Percentiles rank a stretch among this genome's conserved stretches.
phyloP scores from a whole-genome alignment of 345 rosid species.

The Laguncularia racemosa region DNA sequence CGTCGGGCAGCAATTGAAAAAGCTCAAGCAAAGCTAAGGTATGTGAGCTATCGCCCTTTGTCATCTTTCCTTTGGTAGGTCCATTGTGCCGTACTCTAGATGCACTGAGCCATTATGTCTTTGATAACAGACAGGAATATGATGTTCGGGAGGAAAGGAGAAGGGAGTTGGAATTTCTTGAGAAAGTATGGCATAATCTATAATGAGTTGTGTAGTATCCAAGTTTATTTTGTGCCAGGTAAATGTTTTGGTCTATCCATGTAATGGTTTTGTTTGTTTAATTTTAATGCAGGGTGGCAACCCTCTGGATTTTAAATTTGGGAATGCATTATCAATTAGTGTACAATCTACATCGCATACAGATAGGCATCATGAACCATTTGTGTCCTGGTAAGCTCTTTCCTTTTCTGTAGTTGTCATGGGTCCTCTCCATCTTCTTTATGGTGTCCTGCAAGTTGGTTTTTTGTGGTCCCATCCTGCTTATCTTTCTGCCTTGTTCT shows the following conservation, averaged over 20 bases:
- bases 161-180: slow-evolving; percentile 91
- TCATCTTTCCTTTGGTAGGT: background rate
- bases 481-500: slow-evolving; percentile 13
- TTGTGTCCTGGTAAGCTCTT: slow-evolving; percentile 65
- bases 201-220: background rate
- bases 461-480: background rate
- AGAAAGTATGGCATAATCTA: slow-evolving; percentile 58
- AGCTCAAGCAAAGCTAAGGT: slow-evolving; percentile 98
- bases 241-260: slow-evolving; percentile 5
- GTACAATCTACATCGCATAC: slow-evolving; percentile 91
- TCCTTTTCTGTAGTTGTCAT: slow-evolving; percentile 9
- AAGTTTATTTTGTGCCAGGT: background rate
- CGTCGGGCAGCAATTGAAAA: slow-evolving; percentile 82
- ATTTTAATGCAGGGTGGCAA: slow-evolving; percentile 77
- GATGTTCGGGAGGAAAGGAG: slow-evolving; percentile 96
- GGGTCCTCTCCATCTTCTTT: background rate
- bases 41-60: background rate
- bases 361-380: slow-evolving; percentile 74
- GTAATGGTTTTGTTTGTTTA: slow-evolving; percentile 13
- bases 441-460: too few species aligned
- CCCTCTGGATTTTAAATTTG: slow-evolving; percentile 94
- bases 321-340: slow-evolving; percentile 64
- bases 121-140: slow-evolving; percentile 81
- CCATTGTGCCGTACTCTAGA: background rate
- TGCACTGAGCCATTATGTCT: slow-evolving; percentile 7